A percentile compares a stretch with the other conserved stretches of the same genome.
phyloP scores from a whole-genome alignment of 345 rosid genomes.

The Physaria fendleri region DNA sequence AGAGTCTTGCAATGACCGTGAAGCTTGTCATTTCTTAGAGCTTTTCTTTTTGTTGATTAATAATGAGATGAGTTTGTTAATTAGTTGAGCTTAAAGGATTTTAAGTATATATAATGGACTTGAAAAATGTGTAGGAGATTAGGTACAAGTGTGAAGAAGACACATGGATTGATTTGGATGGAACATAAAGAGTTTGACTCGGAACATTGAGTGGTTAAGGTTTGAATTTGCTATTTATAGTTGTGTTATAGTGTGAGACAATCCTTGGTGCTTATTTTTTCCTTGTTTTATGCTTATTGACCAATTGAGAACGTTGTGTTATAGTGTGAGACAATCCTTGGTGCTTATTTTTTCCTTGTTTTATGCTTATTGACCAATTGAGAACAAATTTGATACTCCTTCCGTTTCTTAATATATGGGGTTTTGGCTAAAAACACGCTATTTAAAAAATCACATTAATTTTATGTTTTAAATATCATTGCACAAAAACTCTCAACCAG shows the following conservation, averaged over 20 bases:
- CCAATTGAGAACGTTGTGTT: neutral
- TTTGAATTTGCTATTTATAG: constrained; percentile 15
- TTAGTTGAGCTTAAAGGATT: neutral
- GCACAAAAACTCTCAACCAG: no score
- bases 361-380: constrained; percentile 3
- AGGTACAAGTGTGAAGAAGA: neutral
- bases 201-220: constrained; percentile 13
- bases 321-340: neutral
- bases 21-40: constrained; percentile 20
- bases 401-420: no score
- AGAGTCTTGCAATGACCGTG: constrained; percentile 12
- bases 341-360: neutral
- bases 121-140: neutral
- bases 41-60: neutral
- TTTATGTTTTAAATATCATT: no score
- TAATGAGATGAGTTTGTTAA: neutral
- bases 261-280: constrained; percentile 2
- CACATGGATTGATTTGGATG: constrained; percentile 16
- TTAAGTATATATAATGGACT: constrained; percentile 1
- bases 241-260: neutral
- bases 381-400: no score
- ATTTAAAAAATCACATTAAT: no score
- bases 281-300: constrained; percentile 4
- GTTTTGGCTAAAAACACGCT: no score
- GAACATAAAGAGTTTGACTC: constrained; percentile 23